Evolutionary conservation across 352 stramenopile genomes (phyloP).

Genomic region (Halophytophthora batemanensis): DNA sequence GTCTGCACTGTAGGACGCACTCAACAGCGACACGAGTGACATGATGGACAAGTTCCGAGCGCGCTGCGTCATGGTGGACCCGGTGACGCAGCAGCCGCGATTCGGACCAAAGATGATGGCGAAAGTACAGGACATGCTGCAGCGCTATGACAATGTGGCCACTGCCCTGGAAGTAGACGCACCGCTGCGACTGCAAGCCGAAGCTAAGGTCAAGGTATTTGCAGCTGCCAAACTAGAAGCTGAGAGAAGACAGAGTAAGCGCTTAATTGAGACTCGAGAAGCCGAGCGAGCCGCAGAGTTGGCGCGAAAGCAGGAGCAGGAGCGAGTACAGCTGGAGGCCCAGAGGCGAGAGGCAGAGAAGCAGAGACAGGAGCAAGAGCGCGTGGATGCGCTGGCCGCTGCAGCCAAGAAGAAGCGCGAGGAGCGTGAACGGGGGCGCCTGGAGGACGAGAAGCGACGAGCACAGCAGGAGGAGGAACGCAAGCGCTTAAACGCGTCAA

Average conservation of each 20-base stretch:
- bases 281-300: constrained; percentile 14
- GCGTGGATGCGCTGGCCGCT: constrained; percentile 41
- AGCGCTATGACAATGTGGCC: constrained; percentile 44
- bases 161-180: constrained; percentile 21
- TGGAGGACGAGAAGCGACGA: constrained; percentile 30
- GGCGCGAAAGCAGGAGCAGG: constrained; percentile 17
- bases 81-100: constrained; percentile 63
- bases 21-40: constrained; percentile 26
- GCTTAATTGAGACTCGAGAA: constrained; percentile 10
- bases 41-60: constrained; percentile 53
- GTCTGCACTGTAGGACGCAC: constrained; percentile 16
- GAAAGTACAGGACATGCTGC: constrained; percentile 56
- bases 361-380: constrained; percentile 20
- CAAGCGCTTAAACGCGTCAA: constrained; percentile 28
- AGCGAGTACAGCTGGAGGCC: constrained; percentile 15
- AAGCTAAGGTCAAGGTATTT: constrained; percentile 20
- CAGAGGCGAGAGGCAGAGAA: constrained; percentile 13
- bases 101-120: constrained; percentile 77
- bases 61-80: constrained; percentile 58
- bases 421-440: constrained; percentile 27
- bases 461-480: constrained; percentile 32
- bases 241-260: constrained; percentile 5
- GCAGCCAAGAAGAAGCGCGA: constrained; percentile 61
- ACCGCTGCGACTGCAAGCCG: constrained; percentile 21
- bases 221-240: constrained; percentile 4